Evolutionary conservation across 139 green algal genomes (phyloP).

Genomic region (Eudorina sp.): DNA sequence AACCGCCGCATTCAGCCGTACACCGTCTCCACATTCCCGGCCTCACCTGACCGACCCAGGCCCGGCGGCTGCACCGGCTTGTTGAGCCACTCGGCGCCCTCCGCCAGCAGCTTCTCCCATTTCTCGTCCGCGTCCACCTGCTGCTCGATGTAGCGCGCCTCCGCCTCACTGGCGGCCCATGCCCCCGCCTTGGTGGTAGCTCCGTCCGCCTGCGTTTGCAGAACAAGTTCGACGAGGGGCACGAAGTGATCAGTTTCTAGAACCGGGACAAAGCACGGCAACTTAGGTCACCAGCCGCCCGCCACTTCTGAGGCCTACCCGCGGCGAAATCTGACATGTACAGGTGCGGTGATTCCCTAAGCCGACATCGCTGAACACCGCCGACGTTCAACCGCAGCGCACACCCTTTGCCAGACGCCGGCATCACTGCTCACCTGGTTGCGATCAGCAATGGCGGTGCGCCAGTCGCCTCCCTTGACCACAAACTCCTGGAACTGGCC

Average conservation of each 20-base stretch:
- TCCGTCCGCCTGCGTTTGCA: slow-evolving; percentile 70
- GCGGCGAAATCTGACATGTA: too few relatives aligned
- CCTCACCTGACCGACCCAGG: slow-evolving; percentile 60
- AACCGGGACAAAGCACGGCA: too few relatives aligned
- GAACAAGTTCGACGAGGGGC: not conserved
- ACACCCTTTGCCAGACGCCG: too few relatives aligned
- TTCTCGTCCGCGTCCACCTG: slow-evolving; percentile 82
- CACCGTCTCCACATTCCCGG: too few relatives aligned
- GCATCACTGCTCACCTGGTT: slow-evolving; percentile 29
- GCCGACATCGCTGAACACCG: too few relatives aligned
- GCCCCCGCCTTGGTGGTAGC: slow-evolving; percentile 82
- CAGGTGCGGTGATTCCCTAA: too few relatives aligned
- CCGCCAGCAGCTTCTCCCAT: slow-evolving; percentile 77
- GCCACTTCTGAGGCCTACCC: too few relatives aligned
- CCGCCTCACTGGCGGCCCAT: slow-evolving; percentile 78
- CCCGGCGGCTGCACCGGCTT: slow-evolving; percentile 77
- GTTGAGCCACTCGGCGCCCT: slow-evolving; percentile 81
- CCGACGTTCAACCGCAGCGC: too few relatives aligned
- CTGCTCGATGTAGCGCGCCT: slow-evolving; percentile 85
- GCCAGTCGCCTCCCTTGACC: slow-evolving; percentile 80
- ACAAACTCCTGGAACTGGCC: slow-evolving; percentile 85
- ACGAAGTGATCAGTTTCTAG: too few relatives aligned
- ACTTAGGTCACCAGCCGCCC: too few relatives aligned
- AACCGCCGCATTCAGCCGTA: too few relatives aligned
- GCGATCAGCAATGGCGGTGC: slow-evolving; percentile 67